Conservation (phyloP, 1,284 basidiomycete genomes). For the Mycena citricolor region DNA sequence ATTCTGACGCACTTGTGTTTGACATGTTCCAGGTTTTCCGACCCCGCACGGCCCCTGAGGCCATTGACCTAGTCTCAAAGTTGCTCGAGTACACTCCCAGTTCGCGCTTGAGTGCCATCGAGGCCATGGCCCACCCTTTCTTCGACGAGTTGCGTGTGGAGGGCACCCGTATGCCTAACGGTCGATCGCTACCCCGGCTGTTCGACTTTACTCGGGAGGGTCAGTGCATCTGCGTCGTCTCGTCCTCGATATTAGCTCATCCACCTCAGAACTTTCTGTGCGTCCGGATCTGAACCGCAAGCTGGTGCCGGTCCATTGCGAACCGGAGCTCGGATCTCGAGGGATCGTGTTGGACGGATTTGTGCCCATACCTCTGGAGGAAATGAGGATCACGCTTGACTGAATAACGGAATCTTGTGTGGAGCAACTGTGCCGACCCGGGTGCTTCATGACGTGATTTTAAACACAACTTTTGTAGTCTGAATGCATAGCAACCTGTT, state of each 20-base stretch:
- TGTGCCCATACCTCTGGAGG: constrained; percentile 91
- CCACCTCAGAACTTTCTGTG: constrained; percentile 83
- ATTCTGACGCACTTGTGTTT: constrained; percentile 14
- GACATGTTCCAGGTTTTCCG: constrained; percentile 82
- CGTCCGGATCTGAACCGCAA: constrained; percentile 91
- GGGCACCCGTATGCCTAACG: constrained; percentile 93
- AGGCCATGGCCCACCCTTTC: constrained; percentile 95
- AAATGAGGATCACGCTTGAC: constrained; percentile 88
- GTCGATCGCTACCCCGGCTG: constrained; percentile 90
- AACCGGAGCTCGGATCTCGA: constrained; percentile 83
- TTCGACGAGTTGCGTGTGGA: constrained; percentile 94
- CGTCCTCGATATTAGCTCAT: constrained; percentile 9
- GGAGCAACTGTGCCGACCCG: constrained; percentile 25
- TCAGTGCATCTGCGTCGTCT: constrained; percentile 37
- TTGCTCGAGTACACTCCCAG: constrained; percentile 97
- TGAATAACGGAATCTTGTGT: constrained; percentile 30
- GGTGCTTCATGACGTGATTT: constrained; percentile 21
- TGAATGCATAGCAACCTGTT: no score
- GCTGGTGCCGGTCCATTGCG: constrained; percentile 88
- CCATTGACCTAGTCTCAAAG: constrained; percentile 94
- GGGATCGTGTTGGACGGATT: constrained; percentile 90
- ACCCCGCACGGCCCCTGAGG: constrained; percentile 93
- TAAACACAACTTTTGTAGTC: constrained; percentile 21
- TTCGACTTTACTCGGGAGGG: constrained; percentile 98
- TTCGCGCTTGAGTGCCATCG: constrained; percentile 86